Percentiles rank a stretch among this genome's conserved stretches.
These are phyloP conservation scores for Aspergillus carbonarius DNA, from an alignment of 2,329 filamentous ascomycete genomes.

Conservation along the genomic window DNA sequence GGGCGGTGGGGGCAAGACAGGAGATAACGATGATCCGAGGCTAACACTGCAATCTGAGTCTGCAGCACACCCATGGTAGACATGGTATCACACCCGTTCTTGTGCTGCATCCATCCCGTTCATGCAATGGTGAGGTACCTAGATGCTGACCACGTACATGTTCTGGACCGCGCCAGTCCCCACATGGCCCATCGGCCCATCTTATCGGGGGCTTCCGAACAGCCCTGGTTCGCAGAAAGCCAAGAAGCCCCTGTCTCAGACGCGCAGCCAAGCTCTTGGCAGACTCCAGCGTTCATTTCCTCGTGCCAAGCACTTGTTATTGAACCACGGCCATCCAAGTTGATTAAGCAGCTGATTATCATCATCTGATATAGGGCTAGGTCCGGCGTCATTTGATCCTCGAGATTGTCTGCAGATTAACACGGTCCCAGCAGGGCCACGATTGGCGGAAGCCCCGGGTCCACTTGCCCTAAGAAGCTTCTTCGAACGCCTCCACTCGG, in stretches of 20 bases:
- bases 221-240: background rate
- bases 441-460: background rate
- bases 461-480: conserved; percentile 6
- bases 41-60: background rate
- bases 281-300: background rate
- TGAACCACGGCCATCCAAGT: background rate
- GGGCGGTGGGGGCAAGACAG: background rate
- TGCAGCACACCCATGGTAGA: background rate
- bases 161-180: background rate
- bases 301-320: background rate
- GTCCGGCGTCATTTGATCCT: background rate
- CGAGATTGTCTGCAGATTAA: background rate
- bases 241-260: background rate
- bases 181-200: background rate
- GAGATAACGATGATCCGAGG: background rate
- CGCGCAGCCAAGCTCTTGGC: background rate
- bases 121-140: too few species aligned
- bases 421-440: background rate
- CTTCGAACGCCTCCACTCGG: conserved; percentile 1
- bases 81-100: background rate
- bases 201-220: background rate
- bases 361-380: background rate
- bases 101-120: too few species aligned
- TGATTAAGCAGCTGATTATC: background rate
- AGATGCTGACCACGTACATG: too few species aligned